Evolutionary conservation across 768 basidiomycete species (phyloP).

Genomic region (Pilatotrama ljubarskyi): DNA sequence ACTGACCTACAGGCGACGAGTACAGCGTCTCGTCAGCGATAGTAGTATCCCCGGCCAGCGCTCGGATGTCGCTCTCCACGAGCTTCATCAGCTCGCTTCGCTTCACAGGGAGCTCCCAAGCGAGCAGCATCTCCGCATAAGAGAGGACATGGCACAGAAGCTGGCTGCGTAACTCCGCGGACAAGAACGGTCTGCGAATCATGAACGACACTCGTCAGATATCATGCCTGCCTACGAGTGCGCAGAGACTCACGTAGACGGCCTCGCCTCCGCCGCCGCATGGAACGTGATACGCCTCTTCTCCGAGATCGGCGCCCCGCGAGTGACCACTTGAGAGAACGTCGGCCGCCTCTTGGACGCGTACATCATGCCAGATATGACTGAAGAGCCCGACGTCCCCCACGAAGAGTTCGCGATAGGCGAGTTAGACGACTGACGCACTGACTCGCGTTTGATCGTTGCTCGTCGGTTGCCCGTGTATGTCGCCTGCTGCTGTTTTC

Average conservation of each 20-base stretch:
- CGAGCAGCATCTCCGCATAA: conserved; percentile 74
- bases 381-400: conserved; percentile 29
- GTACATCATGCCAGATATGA: conserved; percentile 41
- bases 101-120: conserved; percentile 72
- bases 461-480: conserved; percentile 3
- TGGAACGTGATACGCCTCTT: conserved; percentile 41
- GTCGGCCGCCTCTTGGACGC: conserved; percentile 43
- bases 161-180: conserved; percentile 43
- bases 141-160: conserved; percentile 56
- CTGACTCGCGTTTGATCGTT: conserved; percentile 3
- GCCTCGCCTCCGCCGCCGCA: conserved; percentile 24
- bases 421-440: conserved; percentile 19
- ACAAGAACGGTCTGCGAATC: conserved; percentile 27
- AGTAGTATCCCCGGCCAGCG: conserved; percentile 25
- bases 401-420: conserved; percentile 38
- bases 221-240: not conserved
- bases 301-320: conserved; percentile 34
- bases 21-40: conserved; percentile 29
- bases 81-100: conserved; percentile 73
- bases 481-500: not conserved
- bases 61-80: conserved; percentile 38
- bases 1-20: conserved; percentile 5
- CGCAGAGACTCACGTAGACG: conserved; percentile 10
- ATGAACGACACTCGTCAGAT: not conserved
- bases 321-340: conserved; percentile 43